Conservation (phyloP, 306 rosid species). For the Rosa multiflora region DNA sequence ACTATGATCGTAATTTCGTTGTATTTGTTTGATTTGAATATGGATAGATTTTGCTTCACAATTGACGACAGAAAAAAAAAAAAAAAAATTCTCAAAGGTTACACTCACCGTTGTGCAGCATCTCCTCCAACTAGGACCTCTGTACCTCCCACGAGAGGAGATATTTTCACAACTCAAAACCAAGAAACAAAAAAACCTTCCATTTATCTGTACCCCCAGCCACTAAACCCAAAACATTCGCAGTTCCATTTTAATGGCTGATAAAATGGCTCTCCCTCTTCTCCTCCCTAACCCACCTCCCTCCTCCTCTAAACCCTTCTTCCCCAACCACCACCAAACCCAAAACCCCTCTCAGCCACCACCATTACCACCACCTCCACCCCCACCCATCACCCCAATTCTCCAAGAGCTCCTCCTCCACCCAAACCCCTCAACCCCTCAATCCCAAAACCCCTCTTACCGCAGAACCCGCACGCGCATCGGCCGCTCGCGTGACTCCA, state of each 20-base stretch:
- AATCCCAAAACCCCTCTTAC: constrained; percentile 23
- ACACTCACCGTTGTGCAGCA: too few species aligned
- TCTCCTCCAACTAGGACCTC: not conserved
- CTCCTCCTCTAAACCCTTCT: constrained; percentile 31
- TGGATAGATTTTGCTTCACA: too few species aligned
- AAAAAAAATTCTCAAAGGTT: too few species aligned
- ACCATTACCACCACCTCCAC: constrained; percentile 21
- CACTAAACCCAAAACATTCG: not conserved
- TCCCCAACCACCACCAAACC: constrained; percentile 32
- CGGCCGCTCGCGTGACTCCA: constrained; percentile 60
- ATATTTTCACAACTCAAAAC: not conserved
- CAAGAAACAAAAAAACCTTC: not conserved
- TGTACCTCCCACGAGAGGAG: not conserved
- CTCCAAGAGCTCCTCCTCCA: constrained; percentile 45
- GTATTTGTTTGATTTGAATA: too few species aligned
- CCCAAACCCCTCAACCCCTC: constrained; percentile 31
- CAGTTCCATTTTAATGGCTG: constrained; percentile 45
- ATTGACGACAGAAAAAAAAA: too few species aligned
- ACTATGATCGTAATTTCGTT: too few species aligned
- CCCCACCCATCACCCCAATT: constrained; percentile 42
- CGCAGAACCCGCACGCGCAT: constrained; percentile 46
- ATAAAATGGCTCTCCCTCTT: constrained; percentile 50
- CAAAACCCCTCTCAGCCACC: constrained; percentile 28
- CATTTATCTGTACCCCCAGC: not conserved
- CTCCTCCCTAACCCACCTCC: constrained; percentile 58